phyloP scores from a whole-genome alignment of 495 filamentous ascomycete species.

The Parathielavia hyrcaniae region DNA sequence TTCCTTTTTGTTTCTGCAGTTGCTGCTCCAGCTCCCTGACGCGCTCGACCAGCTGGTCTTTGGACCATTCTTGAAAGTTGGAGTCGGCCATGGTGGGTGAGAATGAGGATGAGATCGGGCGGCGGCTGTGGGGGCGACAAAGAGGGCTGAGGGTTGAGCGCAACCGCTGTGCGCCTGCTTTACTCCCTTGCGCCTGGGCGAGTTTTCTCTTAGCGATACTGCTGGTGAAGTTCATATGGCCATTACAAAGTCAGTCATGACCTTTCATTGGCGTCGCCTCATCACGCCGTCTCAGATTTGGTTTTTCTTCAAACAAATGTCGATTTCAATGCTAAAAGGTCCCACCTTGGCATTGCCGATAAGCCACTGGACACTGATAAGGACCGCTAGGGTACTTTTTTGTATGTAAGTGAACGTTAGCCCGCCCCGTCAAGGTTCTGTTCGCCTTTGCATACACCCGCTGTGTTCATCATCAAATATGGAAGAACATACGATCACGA shows the following conservation, averaged over 20 bases:
- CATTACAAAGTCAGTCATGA: background rate
- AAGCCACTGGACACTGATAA: slow-evolving; percentile 12
- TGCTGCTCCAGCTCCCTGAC: slow-evolving; percentile 55
- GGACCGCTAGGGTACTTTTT: background rate
- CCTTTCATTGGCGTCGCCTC: background rate
- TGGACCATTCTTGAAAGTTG: slow-evolving; percentile 53
- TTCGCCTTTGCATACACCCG: background rate
- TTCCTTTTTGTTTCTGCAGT: background rate
- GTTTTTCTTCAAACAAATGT: background rate
- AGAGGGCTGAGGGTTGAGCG: background rate
- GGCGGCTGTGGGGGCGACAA: background rate
- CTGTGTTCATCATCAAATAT: slow-evolving; percentile 20
- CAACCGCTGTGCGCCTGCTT: background rate
- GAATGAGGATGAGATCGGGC: background rate
- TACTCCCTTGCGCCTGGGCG: slow-evolving; percentile 5
- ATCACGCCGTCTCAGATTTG: background rate
- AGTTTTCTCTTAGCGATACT: slow-evolving; percentile 1
- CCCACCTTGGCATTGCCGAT: slow-evolving; percentile 9
- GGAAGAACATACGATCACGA: slow-evolving; percentile 50
- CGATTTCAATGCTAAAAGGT: background rate
- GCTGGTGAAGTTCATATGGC: slow-evolving; percentile 12
- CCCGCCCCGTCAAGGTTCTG: background rate
- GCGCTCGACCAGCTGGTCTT: slow-evolving; percentile 57
- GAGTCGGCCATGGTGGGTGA: slow-evolving; percentile 24
- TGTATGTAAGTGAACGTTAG: background rate